These are phyloP conservation scores for Mytilinidion resinicola DNA, from an alignment of 495 filamentous ascomycete species.

Conservation along the genomic window DNA sequence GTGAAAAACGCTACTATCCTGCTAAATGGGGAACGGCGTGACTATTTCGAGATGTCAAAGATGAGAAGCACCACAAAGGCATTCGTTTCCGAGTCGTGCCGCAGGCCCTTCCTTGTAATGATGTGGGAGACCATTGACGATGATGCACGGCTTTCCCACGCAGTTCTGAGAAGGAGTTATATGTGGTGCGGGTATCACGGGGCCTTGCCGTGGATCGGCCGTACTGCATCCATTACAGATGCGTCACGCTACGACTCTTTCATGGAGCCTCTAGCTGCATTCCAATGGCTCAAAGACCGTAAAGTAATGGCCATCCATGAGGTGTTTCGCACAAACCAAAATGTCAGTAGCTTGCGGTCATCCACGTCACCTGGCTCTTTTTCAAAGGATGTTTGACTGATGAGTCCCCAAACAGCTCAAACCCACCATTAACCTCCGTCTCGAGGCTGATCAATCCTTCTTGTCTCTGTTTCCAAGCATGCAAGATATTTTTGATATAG, in stretches of 20 bases:
- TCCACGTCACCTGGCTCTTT: background rate
- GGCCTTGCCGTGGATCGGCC: constrained; percentile 47
- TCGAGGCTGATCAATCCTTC: constrained; percentile 19
- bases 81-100: constrained; percentile 46
- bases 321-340: constrained; percentile 43
- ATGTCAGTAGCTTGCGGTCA: constrained; percentile 27
- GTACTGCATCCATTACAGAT: constrained; percentile 40
- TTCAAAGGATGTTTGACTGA: background rate
- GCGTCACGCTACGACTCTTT: constrained; percentile 35
- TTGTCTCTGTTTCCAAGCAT: constrained; percentile 18
- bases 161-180: constrained; percentile 47
- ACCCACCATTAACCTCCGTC: constrained; percentile 16
- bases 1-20: constrained; percentile 37
- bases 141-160: constrained; percentile 42
- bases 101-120: constrained; percentile 23
- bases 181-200: constrained; percentile 55
- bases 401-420: constrained; percentile 8
- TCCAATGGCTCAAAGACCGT: constrained; percentile 52
- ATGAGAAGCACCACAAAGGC: constrained; percentile 42
- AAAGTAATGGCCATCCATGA: constrained; percentile 49
- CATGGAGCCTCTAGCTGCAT: constrained; percentile 46
- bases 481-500: constrained; percentile 14
- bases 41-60: constrained; percentile 39
- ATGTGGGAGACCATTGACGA: constrained; percentile 54
- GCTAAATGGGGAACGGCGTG: constrained; percentile 34